phyloP scores from a whole-genome alignment of 179 eudicot genomes.

The Pouteria campechiana region DNA sequence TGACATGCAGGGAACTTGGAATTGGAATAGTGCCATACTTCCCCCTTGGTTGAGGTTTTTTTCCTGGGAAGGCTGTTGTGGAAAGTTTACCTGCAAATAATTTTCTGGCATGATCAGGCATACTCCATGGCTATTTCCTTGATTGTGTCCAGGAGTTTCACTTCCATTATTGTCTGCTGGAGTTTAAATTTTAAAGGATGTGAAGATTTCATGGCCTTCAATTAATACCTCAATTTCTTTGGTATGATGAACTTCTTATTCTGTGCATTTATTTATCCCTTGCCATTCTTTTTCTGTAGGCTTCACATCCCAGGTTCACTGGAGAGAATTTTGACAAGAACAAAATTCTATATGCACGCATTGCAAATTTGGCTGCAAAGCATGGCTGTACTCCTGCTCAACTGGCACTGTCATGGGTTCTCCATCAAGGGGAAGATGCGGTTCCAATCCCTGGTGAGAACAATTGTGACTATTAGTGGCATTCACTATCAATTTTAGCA shows the following conservation, averaged over 20 bases:
- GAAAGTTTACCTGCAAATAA: constrained; percentile 41
- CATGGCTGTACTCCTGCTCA: constrained; percentile 30
- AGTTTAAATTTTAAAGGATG: too few species aligned
- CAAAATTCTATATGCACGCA: constrained; percentile 2
- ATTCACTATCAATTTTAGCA: too few species aligned
- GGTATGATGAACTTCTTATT: too few species aligned
- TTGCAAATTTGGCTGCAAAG: constrained; percentile 9
- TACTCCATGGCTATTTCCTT: too few species aligned
- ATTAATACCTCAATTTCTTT: too few species aligned
- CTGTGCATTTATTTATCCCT: too few species aligned
- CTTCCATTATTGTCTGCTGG: too few species aligned
- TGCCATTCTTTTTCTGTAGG: too few species aligned
- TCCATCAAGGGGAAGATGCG: constrained; percentile 25
- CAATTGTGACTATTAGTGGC: too few species aligned
- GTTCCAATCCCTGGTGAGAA: constrained; percentile 28
- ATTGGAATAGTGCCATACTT: constrained; percentile 62
- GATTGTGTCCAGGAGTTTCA: too few species aligned
- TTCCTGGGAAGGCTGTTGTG: constrained; percentile 55
- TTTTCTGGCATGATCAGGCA: constrained; percentile 42
- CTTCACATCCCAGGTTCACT: constrained; percentile 7
- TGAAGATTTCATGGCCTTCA: too few species aligned
- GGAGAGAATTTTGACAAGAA: constrained; percentile 20
- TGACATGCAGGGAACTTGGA: constrained; percentile 85
- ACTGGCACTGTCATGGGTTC: constrained; percentile 41
- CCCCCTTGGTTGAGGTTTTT: constrained; percentile 69